phyloP scores from a whole-genome alignment of 202 grass and related monocot species.

The Schoenoplectus triqueter region DNA sequence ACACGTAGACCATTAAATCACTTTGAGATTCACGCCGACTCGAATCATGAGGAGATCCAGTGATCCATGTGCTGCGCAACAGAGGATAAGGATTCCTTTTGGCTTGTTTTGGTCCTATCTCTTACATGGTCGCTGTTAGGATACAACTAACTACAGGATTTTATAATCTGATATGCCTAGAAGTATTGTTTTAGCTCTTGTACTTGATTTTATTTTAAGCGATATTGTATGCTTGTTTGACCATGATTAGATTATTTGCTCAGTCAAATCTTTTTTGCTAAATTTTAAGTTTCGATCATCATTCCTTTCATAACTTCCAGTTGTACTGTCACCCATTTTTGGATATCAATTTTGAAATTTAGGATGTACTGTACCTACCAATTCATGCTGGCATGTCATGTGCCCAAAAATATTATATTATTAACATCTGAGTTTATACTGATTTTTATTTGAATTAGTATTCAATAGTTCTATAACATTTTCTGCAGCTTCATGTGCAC shows the following conservation, averaged over 20 bases:
- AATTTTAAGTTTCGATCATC: neutral
- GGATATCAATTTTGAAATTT: neutral
- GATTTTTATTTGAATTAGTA: constrained; percentile 3
- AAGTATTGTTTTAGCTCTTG: neutral
- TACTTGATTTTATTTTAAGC: neutral
- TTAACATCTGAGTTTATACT: neutral
- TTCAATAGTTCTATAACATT: constrained; percentile 2
- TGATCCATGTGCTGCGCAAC: no score
- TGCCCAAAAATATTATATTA: constrained; percentile 9
- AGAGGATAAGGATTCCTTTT: no score
- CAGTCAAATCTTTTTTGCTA: neutral
- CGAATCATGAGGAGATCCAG: no score
- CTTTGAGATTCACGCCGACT: no score
- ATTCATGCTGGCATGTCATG: constrained; percentile 2
- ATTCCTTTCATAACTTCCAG: neutral
- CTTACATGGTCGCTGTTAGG: neutral
- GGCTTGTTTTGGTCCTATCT: neutral
- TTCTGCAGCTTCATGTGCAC: constrained; percentile 8
- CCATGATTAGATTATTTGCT: constrained; percentile 4
- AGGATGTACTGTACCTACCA: constrained; percentile 12
- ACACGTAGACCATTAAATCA: no score
- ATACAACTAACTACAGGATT: neutral
- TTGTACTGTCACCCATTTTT: neutral
- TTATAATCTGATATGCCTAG: neutral
- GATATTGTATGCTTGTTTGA: neutral